Conservation (phyloP, 306 rosid species). For the Benincasa hispida region DNA sequence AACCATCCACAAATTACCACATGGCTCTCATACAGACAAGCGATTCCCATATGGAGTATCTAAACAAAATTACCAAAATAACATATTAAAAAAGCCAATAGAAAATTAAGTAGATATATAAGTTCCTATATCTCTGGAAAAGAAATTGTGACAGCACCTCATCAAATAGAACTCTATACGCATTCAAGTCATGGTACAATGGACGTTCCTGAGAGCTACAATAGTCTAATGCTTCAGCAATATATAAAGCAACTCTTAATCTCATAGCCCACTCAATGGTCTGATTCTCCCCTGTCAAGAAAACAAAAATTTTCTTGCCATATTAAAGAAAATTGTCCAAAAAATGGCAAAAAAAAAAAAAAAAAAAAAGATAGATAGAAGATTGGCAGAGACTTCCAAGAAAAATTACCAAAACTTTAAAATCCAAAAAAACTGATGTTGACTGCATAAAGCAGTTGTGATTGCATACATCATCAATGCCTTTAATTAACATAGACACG, state of each 20-base stretch:
- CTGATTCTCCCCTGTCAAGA: constrained; percentile 66
- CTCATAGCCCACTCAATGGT: constrained; percentile 81
- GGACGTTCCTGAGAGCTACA: constrained; percentile 53
- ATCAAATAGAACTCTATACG: constrained; percentile 64
- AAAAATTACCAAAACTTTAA: neutral
- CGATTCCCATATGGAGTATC: neutral
- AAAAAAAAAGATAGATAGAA: neutral
- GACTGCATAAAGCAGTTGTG: neutral
- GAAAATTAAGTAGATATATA: neutral
- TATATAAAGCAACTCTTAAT: constrained; percentile 56
- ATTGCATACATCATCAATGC: constrained; percentile 2
- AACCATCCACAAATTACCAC: constrained; percentile 16
- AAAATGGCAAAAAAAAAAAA: neutral
- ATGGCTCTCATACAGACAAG: constrained; percentile 5
- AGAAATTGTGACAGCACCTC: constrained; percentile 37
- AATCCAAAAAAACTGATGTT: neutral
- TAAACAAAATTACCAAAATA: neutral
- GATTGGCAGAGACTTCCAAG: neutral
- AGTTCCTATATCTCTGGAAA: neutral
- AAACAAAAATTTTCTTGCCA: neutral
- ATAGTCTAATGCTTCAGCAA: constrained; percentile 59
- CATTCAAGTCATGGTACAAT: constrained; percentile 70
- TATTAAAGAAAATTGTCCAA: neutral
- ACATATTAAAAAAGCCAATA: neutral
- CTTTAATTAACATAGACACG: neutral